Conservation (phyloP, 1,139 yeast genomes). For the Taiozyma sp. region DNA sequence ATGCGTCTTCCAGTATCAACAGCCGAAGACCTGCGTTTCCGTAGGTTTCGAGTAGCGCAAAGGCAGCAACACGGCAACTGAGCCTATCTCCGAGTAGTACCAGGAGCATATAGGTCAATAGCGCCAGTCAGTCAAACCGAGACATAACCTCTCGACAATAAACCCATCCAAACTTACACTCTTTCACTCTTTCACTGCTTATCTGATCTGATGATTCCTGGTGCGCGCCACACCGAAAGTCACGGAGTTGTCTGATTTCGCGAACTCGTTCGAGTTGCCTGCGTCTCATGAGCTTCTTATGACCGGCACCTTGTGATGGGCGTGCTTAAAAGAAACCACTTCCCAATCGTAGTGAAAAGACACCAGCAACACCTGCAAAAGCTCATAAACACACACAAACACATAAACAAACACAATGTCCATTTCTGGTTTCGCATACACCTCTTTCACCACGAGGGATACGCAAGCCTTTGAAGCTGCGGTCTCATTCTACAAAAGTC, state of each 20-base stretch:
- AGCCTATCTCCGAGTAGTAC: conserved; percentile 6
- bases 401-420: conserved; percentile 12
- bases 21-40: conserved; percentile 1
- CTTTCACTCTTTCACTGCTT: not conserved
- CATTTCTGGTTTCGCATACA: conserved; percentile 38
- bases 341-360: not conserved
- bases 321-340: not conserved
- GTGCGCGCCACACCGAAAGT: not conserved
- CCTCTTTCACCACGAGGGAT: conserved; percentile 55
- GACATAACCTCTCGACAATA: too few species aligned
- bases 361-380: not conserved
- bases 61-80: conserved; percentile 2
- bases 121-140: too few species aligned
- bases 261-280: not conserved
- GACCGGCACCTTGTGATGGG: not conserved
- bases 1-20: conserved; percentile 1
- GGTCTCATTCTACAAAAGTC: conserved; percentile 44
- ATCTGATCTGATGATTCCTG: not conserved
- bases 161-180: too few species aligned
- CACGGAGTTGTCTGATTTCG: not conserved
- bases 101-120: conserved; percentile 3
- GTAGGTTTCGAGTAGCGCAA: conserved; percentile 1
- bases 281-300: not conserved
- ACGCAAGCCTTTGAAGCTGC: conserved; percentile 40
- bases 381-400: not conserved